Evolutionary conservation across 2,329 filamentous ascomycete species (phyloP).

Genomic region (Coniochaeta sp.): DNA sequence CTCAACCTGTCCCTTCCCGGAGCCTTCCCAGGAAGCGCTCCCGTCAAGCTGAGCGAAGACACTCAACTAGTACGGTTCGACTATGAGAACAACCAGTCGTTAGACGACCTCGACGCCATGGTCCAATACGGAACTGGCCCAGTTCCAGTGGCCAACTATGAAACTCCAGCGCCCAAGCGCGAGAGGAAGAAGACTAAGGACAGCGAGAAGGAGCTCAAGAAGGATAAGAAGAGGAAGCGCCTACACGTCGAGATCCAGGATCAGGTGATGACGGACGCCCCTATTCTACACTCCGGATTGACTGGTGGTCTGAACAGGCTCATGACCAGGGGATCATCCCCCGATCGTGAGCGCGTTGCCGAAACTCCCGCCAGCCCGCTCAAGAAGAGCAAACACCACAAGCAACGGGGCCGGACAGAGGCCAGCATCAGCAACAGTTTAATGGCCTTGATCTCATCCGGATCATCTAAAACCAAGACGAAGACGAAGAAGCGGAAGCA

Average conservation of each 20-base stretch:
- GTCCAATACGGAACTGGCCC: slow-evolving; percentile 53
- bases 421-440: slow-evolving; percentile 42
- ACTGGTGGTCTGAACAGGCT: slow-evolving; percentile 77
- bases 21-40: no score
- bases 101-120: slow-evolving; percentile 31
- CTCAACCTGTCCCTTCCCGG: slow-evolving; percentile 45
- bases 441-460: slow-evolving; percentile 44
- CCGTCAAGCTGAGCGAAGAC: slow-evolving; percentile 29
- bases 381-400: slow-evolving; percentile 53
- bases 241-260: slow-evolving; percentile 64
- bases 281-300: slow-evolving; percentile 76
- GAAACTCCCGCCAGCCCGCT: slow-evolving; percentile 61
- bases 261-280: slow-evolving; percentile 69
- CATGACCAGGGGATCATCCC: slow-evolving; percentile 58
- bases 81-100: slow-evolving; percentile 34
- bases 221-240: slow-evolving; percentile 90
- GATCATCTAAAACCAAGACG: slow-evolving; percentile 26
- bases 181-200: slow-evolving; percentile 42
- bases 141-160: slow-evolving; percentile 34
- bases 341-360: slow-evolving; percentile 56
- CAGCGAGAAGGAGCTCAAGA: slow-evolving; percentile 50
- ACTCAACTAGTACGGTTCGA: slow-evolving; percentile 49
- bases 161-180: slow-evolving; percentile 44
- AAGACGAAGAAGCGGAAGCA: slow-evolving; percentile 30
- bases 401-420: slow-evolving; percentile 34